Evolutionary conservation across 2,329 filamentous ascomycete genomes (phyloP), one percentile per base, ranked within the genome.

Genomic region (Talaromyces sp.): DNA sequence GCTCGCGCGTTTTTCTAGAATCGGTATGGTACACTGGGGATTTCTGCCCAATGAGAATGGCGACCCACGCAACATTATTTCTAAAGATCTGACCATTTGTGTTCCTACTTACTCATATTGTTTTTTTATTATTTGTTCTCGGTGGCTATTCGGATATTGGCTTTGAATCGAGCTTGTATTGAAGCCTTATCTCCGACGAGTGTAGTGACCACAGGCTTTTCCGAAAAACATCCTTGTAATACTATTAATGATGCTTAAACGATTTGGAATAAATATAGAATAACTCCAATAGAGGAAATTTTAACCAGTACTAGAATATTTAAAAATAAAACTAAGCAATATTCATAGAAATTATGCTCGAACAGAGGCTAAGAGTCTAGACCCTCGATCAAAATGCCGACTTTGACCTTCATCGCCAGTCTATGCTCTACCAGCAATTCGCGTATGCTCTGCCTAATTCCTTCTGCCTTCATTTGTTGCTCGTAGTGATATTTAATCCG

Each of bases 1-100:
- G 32, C 58, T 60, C 58, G 53, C 58, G 58, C 54, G 54, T 41
- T 60, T 60, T 60, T 35, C 54, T 29, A 43, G 41, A 56, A 46
- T 14, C 2, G 54, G 35, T 56, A 53, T 41, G 26, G 49, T 31
- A 1, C 26, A 51, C 19, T 10, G 13, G n/a, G 10, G 8, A 4
- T 21, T 46, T 29, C 5, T 17, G 26, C 11, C 49, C 49, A 51
- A 49, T 49, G 6, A 49, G 32, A 35, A 17, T 17, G 32, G 13
- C 13, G 32, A 35, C 31, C 31, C 31, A 32, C 32, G 7, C 13
- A 35, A 35, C 14, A 35, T 35, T 35, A 4, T 17, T 38, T 38
- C 9, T 38, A 38, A 38, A 7, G 7, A 38, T 35, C 13, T 35
- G 13, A 6, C n/a, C n/a, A n/a, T n/a, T n/a, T n/a, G n/a, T n/a